Percentiles rank a stretch among this genome's conserved stretches.
These are phyloP conservation scores for Moniliella sp. DNA, from an alignment of 1,284 basidiomycete species.

Conservation along the genomic window DNA sequence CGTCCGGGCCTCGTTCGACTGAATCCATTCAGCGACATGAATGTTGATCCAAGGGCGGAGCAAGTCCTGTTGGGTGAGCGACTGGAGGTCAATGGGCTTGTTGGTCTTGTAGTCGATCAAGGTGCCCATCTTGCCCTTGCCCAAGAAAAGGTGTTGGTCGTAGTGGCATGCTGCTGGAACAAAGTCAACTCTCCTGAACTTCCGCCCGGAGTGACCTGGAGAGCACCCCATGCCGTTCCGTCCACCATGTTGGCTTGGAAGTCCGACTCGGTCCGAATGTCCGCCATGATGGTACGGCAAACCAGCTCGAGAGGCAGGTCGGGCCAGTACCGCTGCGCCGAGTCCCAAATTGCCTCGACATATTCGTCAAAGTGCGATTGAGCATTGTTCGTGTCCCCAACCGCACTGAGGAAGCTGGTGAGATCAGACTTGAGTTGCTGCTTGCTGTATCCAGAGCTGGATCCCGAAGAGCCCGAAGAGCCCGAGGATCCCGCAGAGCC, in stretches of 20 bases:
- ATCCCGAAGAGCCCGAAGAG: too few relatives aligned
- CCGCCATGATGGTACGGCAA: not conserved
- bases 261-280: slow-evolving; percentile 2
- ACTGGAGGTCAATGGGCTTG: not conserved
- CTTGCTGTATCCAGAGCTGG: too few relatives aligned
- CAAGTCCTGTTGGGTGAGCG: not conserved
- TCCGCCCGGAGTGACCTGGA: slow-evolving; percentile 1
- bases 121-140: too few relatives aligned
- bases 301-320: slow-evolving; percentile 1
- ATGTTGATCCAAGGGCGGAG: slow-evolving; percentile 1
- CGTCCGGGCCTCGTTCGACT: slow-evolving; percentile 1
- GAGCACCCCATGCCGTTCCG: not conserved
- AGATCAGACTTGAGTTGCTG: not conserved
- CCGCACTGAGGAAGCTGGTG: not conserved
- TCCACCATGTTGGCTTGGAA: not conserved
- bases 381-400: not conserved
- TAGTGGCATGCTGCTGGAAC: slow-evolving; percentile 1
- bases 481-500: too few relatives aligned
- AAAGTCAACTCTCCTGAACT: slow-evolving; percentile 1
- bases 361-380: not conserved
- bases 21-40: slow-evolving; percentile 2
- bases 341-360: slow-evolving; percentile 1
- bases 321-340: slow-evolving; percentile 2
- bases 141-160: not conserved
- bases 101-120: slow-evolving; percentile 1